Conservation (phyloP, 2,329 filamentous ascomycete genomes). For the Fusarium sp. region DNA sequence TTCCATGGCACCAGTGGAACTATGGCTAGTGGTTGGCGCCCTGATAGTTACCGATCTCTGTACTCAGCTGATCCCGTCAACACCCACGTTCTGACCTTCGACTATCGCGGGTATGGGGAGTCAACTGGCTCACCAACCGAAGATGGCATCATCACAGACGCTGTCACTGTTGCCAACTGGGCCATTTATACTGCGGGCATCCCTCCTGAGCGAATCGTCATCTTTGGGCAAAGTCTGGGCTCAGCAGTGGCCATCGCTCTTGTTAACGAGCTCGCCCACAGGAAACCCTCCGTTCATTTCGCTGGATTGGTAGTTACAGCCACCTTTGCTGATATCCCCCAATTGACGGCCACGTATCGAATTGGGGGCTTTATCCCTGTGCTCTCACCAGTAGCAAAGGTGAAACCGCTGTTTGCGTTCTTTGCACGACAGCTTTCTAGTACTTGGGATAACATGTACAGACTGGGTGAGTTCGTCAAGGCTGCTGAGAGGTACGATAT, state of each 20-base stretch:
- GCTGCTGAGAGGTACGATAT: conserved; percentile 48
- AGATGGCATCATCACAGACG: conserved; percentile 62
- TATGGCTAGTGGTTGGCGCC: conserved; percentile 63
- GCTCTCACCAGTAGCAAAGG: conserved; percentile 59
- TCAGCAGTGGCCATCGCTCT: conserved; percentile 51
- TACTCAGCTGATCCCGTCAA: conserved; percentile 59
- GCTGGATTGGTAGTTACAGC: conserved; percentile 60
- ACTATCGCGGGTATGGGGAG: conserved; percentile 69
- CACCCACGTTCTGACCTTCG: conserved; percentile 67
- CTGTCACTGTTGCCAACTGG: conserved; percentile 62
- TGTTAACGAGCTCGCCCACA: conserved; percentile 43
- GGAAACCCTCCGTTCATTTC: conserved; percentile 43
- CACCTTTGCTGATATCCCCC: conserved; percentile 58
- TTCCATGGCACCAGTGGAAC: conserved; percentile 67
- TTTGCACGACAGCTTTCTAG: conserved; percentile 54
- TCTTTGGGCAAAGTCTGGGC: conserved; percentile 68
- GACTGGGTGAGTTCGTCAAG: conserved; percentile 47
- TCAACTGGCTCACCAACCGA: conserved; percentile 65
- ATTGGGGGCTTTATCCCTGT: conserved; percentile 47
- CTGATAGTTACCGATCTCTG: conserved; percentile 64
- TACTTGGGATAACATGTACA: conserved; percentile 56
- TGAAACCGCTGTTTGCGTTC: conserved; percentile 51
- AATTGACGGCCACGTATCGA: conserved; percentile 60
- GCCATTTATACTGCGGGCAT: conserved; percentile 61
- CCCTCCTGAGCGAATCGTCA: conserved; percentile 62